A percentile compares a stretch with the other conserved stretches of the same genome.
phyloP scores from a whole-genome alignment of 768 basidiomycete species.

The Phanerochaete carnosa region DNA sequence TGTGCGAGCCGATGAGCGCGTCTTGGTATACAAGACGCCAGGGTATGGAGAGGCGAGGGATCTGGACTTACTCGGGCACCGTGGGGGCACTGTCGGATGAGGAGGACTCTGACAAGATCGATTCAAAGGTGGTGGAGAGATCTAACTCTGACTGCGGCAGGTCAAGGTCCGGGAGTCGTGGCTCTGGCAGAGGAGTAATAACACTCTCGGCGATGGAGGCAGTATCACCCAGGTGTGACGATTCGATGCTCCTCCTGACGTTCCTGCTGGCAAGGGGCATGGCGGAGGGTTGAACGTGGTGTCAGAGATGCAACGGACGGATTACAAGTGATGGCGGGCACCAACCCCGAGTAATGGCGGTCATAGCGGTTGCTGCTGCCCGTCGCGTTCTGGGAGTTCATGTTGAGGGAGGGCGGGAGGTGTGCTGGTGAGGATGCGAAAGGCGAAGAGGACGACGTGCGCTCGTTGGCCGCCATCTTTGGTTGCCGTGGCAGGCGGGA shows the following conservation, averaged over 20 bases:
- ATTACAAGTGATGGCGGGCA: conserved; percentile 1
- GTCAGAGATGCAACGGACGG: conserved; percentile 10
- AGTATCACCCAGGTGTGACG: conserved; percentile 6
- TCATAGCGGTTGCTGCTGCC: conserved; percentile 6
- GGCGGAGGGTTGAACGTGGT: background rate
- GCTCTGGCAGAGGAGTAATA: conserved; percentile 11
- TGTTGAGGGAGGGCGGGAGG: background rate
- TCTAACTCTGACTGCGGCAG: conserved; percentile 25
- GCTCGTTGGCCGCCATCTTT: background rate
- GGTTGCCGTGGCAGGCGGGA: conserved; percentile 1
- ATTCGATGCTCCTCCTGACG: conserved; percentile 4
- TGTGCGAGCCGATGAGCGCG: too few relatives aligned
- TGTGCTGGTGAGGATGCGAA: background rate
- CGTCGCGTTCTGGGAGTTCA: background rate
- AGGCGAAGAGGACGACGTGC: background rate
- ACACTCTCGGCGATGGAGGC: conserved; percentile 11
- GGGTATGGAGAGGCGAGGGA: background rate
- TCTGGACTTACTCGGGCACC: conserved; percentile 18
- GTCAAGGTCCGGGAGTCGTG: conserved; percentile 23
- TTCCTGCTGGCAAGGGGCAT: conserved; percentile 6
- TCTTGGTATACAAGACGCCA: too few relatives aligned
- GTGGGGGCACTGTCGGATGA: background rate
- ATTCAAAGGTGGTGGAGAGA: conserved; percentile 25
- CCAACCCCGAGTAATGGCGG: conserved; percentile 13
- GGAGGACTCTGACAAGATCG: conserved; percentile 19